These are phyloP conservation scores for Ichthyophonus hoferi DNA, from an alignment of 208 protist genomes.

Conservation along the genomic window DNA sequence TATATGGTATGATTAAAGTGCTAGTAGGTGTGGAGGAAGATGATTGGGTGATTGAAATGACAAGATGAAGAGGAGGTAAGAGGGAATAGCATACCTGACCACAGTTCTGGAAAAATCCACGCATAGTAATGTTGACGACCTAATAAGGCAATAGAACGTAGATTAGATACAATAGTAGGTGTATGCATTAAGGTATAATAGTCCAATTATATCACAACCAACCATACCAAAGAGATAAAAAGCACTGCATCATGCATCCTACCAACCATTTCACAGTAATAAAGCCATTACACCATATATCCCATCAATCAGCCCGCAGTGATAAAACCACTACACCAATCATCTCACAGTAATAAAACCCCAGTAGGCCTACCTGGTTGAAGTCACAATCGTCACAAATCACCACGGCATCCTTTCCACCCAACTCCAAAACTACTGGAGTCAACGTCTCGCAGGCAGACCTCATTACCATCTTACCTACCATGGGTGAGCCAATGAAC, in stretches of 20 bases:
- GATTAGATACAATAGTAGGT: background rate
- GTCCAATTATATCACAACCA: too few relatives aligned
- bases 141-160: conserved; percentile 31
- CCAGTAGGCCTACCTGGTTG: conserved; percentile 62
- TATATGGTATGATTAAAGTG: background rate
- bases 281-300: too few relatives aligned
- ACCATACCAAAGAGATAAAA: too few relatives aligned
- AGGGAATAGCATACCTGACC: conserved; percentile 77
- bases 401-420: conserved; percentile 83
- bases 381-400: conserved; percentile 80
- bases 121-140: conserved; percentile 75
- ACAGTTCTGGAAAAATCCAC: conserved; percentile 80
- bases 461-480: conserved; percentile 65
- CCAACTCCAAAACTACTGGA: conserved; percentile 79
- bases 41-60: background rate
- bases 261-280: too few relatives aligned
- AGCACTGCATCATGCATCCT: too few relatives aligned
- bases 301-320: too few relatives aligned
- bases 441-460: conserved; percentile 72
- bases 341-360: too few relatives aligned
- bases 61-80: background rate
- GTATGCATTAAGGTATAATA: too few relatives aligned
- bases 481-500: conserved; percentile 50
- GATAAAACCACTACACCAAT: too few relatives aligned
- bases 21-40: background rate